Percentiles rank a stretch among this genome's conserved stretches.
Evolutionary conservation across 495 filamentous ascomycete genomes (phyloP).

Genomic region (Aspergillus nidulans): DNA sequence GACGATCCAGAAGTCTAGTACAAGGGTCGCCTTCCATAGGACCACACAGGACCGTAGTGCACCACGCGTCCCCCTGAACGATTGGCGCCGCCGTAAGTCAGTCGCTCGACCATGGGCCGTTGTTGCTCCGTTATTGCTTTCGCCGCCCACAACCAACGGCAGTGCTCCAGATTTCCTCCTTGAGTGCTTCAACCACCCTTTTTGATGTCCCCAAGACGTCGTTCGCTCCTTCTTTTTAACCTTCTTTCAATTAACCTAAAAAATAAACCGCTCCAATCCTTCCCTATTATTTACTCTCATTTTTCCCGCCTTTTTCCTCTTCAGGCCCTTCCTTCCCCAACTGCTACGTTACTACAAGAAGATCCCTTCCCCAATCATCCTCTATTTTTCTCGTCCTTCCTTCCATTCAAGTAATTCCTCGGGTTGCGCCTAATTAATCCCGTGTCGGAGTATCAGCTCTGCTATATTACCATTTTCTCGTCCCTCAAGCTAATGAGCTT

Average conservation of each 20-base stretch:
- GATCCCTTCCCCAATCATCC: constrained; percentile 5
- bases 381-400: background rate
- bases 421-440: constrained; percentile 6
- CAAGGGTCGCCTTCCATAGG: too few relatives aligned
- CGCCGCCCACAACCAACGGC: constrained; percentile 2
- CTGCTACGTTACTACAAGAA: constrained; percentile 3
- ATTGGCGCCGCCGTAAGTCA: background rate
- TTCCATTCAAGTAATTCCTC: background rate
- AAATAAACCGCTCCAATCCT: background rate
- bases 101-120: constrained; percentile 4
- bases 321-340: constrained; percentile 8
- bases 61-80: background rate
- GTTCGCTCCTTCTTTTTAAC: constrained; percentile 20
- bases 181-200: background rate
- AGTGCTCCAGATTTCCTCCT: constrained; percentile 7
- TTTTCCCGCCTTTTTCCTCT: constrained; percentile 4
- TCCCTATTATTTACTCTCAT: constrained; percentile 4
- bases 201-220: constrained; percentile 20
- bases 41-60: too few relatives aligned
- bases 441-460: background rate
- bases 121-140: background rate
- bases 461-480: constrained; percentile 1
- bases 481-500: background rate
- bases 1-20: too few relatives aligned
- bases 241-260: constrained; percentile 3